These are phyloP conservation scores for Pyropia haitanensis DNA, from an alignment of 23 red algal species.

Conservation along the genomic window DNA sequence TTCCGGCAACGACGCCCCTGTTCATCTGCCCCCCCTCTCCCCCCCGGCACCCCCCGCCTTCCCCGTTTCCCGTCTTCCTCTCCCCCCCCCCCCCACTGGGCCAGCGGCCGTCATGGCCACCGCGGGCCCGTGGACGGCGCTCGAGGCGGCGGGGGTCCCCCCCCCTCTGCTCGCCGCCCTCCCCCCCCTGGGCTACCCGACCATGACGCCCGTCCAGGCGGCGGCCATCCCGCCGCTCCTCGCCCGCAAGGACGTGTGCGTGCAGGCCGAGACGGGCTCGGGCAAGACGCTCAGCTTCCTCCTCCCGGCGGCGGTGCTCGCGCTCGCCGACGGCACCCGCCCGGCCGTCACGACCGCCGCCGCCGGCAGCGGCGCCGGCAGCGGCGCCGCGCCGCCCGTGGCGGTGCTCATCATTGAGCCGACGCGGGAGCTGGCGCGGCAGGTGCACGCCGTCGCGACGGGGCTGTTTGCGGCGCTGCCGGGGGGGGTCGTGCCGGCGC, in stretches of 20 bases:
- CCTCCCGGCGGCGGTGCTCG: conserved; percentile 51
- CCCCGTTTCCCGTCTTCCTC: no score
- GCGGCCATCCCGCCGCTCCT: conserved; percentile 77
- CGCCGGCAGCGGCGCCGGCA: not conserved
- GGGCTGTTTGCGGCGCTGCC: conserved; percentile 40
- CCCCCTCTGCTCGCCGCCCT: not conserved
- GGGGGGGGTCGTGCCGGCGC: conserved; percentile 28
- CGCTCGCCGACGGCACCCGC: conserved; percentile 7
- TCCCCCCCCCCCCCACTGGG: no score
- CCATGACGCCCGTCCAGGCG: conserved; percentile 85
- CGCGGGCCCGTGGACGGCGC: conserved; percentile 3
- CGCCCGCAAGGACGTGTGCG: conserved; percentile 60
- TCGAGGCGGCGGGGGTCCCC: not conserved
- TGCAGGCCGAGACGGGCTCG: conserved; percentile 87
- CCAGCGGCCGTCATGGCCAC: conserved; percentile 4
- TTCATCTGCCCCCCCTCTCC: no score
- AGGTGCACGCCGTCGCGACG: conserved; percentile 65
- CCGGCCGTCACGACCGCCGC: not conserved
- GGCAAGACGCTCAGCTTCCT: conserved; percentile 93
- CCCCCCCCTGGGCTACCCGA: not conserved
- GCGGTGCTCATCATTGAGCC: conserved; percentile 62
- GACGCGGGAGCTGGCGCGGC: conserved; percentile 79
- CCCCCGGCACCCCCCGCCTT: no score
- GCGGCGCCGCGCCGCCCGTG: conserved; percentile 2
- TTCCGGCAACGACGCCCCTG: no score